Evolutionary conservation across 495 filamentous ascomycete genomes (phyloP).

Genomic region (Margaritispora aquatica): DNA sequence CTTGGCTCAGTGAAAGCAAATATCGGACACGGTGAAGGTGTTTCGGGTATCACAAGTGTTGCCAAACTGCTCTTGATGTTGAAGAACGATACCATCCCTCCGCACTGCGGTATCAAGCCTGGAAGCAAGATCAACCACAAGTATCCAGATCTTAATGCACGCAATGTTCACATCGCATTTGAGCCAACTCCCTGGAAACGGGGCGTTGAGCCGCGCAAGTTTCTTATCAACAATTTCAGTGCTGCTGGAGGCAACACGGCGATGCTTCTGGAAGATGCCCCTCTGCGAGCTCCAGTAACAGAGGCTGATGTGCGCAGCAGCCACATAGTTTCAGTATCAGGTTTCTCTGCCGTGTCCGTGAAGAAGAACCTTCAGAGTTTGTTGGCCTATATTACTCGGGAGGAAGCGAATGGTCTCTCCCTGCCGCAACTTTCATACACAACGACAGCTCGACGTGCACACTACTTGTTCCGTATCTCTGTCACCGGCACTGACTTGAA

Average conservation of each 20-base stretch:
- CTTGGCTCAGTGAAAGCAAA: constrained; percentile 75
- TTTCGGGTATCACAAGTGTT: constrained; percentile 61
- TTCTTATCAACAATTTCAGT: constrained; percentile 33
- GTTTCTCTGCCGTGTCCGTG: constrained; percentile 46
- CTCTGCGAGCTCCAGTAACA: constrained; percentile 22
- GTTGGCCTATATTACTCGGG: constrained; percentile 23
- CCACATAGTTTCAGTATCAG: constrained; percentile 49
- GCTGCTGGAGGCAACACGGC: constrained; percentile 58
- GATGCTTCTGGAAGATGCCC: constrained; percentile 53
- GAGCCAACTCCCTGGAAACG: constrained; percentile 43
- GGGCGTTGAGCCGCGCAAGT: not conserved
- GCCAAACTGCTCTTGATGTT: constrained; percentile 80
- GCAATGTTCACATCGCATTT: constrained; percentile 65
- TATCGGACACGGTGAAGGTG: constrained; percentile 83
- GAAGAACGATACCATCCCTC: constrained; percentile 38
- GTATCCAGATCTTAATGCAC: constrained; percentile 68
- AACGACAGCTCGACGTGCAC: constrained; percentile 73
- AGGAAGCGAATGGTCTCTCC: constrained; percentile 33
- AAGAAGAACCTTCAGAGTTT: constrained; percentile 42
- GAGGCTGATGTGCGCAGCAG: constrained; percentile 36
- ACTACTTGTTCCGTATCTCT: constrained; percentile 64
- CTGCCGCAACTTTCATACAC: constrained; percentile 65
- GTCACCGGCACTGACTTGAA: constrained; percentile 34
- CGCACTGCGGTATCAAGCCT: constrained; percentile 71
- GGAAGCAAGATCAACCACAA: constrained; percentile 63